A percentile compares a stretch with the other conserved stretches of the same genome.
Evolutionary conservation across 1,139 yeast species (phyloP).

Genomic region (Yamadazyma spencermartinsiae): DNA sequence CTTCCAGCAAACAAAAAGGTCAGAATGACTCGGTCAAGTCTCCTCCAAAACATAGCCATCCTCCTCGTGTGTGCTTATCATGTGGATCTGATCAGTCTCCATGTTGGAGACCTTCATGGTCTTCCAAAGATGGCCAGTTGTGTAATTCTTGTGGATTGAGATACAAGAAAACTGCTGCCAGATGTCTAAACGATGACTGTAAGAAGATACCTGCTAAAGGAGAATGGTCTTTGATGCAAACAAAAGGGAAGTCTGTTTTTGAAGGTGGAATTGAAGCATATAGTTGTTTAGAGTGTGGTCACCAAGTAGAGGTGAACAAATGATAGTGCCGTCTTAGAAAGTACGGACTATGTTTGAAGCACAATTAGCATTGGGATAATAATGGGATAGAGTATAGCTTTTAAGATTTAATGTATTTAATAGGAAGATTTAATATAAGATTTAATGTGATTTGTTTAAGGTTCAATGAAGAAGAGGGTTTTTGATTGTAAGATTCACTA

Average conservation of each 20-base stretch:
- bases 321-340: constrained; percentile 9
- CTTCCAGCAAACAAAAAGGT: constrained; percentile 34
- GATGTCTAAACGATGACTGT: constrained; percentile 77
- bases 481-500: too few species aligned
- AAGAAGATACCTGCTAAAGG: constrained; percentile 94
- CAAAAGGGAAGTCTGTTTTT: constrained; percentile 50
- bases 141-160: constrained; percentile 96
- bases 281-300: constrained; percentile 70
- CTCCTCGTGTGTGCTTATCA: constrained; percentile 72
- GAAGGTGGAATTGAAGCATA: constrained; percentile 48
- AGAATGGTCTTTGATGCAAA: constrained; percentile 89
- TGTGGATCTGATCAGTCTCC: constrained; percentile 93
- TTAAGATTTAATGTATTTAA: too few species aligned
- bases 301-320: constrained; percentile 44
- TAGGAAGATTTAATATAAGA: too few species aligned
- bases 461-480: too few species aligned
- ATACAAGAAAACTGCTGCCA: constrained; percentile 89
- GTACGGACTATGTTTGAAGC: constrained; percentile 6
- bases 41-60: constrained; percentile 35
- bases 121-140: constrained; percentile 80
- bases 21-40: constrained; percentile 32
- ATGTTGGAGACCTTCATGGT: constrained; percentile 99
- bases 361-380: too few species aligned
- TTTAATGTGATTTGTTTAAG: too few species aligned
- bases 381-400: too few species aligned